phyloP scores from a whole-genome alignment of 805 yeast genomes.

The Hanseniaspora mollemarum region DNA sequence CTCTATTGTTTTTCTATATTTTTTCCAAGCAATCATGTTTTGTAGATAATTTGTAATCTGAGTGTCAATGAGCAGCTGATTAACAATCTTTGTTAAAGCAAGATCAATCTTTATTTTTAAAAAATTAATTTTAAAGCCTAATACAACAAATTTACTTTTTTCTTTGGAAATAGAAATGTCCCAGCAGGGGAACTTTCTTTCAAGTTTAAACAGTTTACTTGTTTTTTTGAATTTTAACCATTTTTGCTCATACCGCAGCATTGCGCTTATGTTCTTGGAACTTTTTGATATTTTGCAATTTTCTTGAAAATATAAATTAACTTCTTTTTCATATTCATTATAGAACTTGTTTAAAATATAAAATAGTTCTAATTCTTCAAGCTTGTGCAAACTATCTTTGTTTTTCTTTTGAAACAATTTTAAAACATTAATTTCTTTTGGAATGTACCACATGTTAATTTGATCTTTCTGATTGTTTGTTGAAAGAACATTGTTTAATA shows the following conservation, averaged over 20 bases:
- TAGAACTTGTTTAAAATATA: constrained; percentile 25
- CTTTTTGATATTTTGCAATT: background rate
- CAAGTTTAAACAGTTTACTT: background rate
- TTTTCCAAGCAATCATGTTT: constrained; percentile 17
- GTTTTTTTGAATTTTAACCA: background rate
- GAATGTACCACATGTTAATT: constrained; percentile 53
- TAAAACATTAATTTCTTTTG: constrained; percentile 33
- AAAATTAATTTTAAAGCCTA: background rate
- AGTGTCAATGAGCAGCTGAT: background rate
- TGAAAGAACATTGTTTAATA: constrained; percentile 23
- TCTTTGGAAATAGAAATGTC: background rate
- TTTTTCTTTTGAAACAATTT: constrained; percentile 28
- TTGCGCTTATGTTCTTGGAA: background rate
- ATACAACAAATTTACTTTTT: background rate
- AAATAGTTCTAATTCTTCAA: constrained; percentile 35
- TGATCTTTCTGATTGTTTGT: constrained; percentile 31
- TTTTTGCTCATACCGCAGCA: background rate
- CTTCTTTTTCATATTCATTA: background rate
- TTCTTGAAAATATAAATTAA: background rate
- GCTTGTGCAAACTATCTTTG: constrained; percentile 23
- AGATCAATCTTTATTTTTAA: background rate
- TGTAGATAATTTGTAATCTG: background rate
- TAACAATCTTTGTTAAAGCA: too few relatives aligned
- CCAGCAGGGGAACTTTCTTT: background rate
- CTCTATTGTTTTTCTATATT: background rate